Evolutionary conservation across 192 early-diverging fungal species (phyloP), one percentile per base, ranked within the genome.

Genomic region (Backusella westeae): DNA sequence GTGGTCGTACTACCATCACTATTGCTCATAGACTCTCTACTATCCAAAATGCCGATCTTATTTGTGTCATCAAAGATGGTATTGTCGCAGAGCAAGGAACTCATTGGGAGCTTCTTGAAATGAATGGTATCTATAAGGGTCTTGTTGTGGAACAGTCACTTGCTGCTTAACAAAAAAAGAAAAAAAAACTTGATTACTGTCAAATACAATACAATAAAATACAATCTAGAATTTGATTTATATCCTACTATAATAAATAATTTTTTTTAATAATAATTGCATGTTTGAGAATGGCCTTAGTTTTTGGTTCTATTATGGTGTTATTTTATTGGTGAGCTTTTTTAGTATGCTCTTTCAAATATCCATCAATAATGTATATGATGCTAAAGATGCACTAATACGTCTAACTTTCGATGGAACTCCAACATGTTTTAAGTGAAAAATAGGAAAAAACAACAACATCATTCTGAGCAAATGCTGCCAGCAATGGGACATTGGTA

Each of bases 21-120:
- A 90, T 94, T 76, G 91, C 93, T 6, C 91, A 93, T 77, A 85
- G 92, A n/a, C 84, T 93, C n/a, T 93, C 87, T 65, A 93, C 92
- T 9, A 88, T 92, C 35, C 89, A 90, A 38, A 90, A 96, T 72
- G 91, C 95, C 1, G 91, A 97, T 78, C 77, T 91, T 73, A 98
- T 98, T 78, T 91, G 92, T 26, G 95, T 96, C 17, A 87, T 98
- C 67, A 80, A 86, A 81, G 76, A 90, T 75, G 93, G 92, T 26
- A 77, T 78, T 12, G 85, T 94, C 66, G 75, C 87, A 8, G 93
- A 96, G 81, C 74, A 83, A 59, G 97, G 97, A 38, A 90, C 83
- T 36, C 95, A 96, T 82, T 86, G 91, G 67, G 86, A 95, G 77
- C 83, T 98, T 67, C 77, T 96, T 44, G 80, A 82, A 9, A 74